phyloP scores from a whole-genome alignment of 2,329 filamentous ascomycete genomes.

The Pezicula rhizophila region DNA sequence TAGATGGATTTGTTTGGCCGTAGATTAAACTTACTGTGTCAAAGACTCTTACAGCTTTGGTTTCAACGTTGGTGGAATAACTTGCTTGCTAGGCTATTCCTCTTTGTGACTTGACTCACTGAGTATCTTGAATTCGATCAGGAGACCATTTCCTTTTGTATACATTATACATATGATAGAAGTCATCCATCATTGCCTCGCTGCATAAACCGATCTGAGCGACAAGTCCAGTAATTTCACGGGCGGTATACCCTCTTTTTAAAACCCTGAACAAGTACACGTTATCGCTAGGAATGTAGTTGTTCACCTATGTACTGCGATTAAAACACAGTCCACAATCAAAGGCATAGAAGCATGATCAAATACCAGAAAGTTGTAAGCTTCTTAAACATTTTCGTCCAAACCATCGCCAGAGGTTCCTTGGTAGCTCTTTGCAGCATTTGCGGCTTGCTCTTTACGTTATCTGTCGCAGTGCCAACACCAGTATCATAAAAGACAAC shows the following conservation, averaged over 20 bases:
- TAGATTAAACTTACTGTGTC: slow-evolving; percentile 31
- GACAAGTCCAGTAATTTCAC: slow-evolving; percentile 28
- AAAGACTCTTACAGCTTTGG: slow-evolving; percentile 39
- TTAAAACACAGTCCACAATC: slow-evolving; percentile 7
- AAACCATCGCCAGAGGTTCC: slow-evolving; percentile 9
- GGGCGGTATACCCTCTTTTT: slow-evolving; percentile 32
- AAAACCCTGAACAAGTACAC: slow-evolving; percentile 32
- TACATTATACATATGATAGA: slow-evolving; percentile 21
- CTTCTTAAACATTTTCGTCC: slow-evolving; percentile 8
- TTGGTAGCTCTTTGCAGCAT: neutral
- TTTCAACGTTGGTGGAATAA: slow-evolving; percentile 21
- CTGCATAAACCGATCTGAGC: slow-evolving; percentile 31
- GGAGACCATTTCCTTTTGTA: neutral
- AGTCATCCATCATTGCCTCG: slow-evolving; percentile 31
- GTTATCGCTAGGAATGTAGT: slow-evolving; percentile 30
- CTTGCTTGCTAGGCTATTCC: neutral
- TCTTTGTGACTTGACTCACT: neutral
- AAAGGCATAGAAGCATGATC: slow-evolving; percentile 1
- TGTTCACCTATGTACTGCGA: slow-evolving; percentile 19
- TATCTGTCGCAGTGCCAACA: slow-evolving; percentile 2
- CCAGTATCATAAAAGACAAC: slow-evolving; percentile 6
- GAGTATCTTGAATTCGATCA: neutral
- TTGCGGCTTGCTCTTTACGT: neutral
- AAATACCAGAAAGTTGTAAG: slow-evolving; percentile 35
- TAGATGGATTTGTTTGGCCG: neutral